Evolutionary conservation across 1,284 basidiomycete species (phyloP).

Genomic region (Cronartium quercuum): DNA sequence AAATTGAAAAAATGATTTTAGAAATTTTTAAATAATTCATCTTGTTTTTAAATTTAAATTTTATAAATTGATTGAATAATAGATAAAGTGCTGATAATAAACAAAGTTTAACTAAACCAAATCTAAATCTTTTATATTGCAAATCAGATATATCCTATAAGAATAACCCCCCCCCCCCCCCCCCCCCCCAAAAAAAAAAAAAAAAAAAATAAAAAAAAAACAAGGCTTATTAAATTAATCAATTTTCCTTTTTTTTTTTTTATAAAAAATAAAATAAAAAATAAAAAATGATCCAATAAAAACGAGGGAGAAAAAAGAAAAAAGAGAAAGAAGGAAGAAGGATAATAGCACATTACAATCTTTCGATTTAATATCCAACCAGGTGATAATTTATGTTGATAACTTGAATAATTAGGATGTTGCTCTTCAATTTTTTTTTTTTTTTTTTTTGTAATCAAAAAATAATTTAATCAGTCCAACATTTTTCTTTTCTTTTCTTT

Average conservation of each 20-base stretch:
- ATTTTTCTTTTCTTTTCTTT: too few relatives aligned
- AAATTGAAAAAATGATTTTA: constrained; percentile 56
- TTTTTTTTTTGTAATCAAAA: background rate
- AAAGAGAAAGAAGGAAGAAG: too few relatives aligned
- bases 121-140: constrained; percentile 51
- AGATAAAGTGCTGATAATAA: constrained; percentile 47
- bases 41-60: constrained; percentile 42
- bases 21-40: too few relatives aligned
- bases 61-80: constrained; percentile 7
- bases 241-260: background rate
- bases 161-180: too few relatives aligned
- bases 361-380: constrained; percentile 55
- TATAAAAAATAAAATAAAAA: background rate
- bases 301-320: too few relatives aligned
- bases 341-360: constrained; percentile 48
- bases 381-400: constrained; percentile 57
- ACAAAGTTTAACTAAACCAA: constrained; percentile 46
- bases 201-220: too few relatives aligned
- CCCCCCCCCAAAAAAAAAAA: too few relatives aligned
- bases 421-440: constrained; percentile 42
- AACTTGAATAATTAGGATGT: constrained; percentile 69
- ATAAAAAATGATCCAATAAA: background rate
- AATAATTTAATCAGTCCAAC: background rate
- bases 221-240: background rate
- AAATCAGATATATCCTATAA: constrained; percentile 51